A percentile compares a stretch with the other conserved stretches of the same genome.
phyloP scores from a whole-genome alignment of 2,329 filamentous ascomycete species.

The Plectosphaerella plurivora region DNA sequence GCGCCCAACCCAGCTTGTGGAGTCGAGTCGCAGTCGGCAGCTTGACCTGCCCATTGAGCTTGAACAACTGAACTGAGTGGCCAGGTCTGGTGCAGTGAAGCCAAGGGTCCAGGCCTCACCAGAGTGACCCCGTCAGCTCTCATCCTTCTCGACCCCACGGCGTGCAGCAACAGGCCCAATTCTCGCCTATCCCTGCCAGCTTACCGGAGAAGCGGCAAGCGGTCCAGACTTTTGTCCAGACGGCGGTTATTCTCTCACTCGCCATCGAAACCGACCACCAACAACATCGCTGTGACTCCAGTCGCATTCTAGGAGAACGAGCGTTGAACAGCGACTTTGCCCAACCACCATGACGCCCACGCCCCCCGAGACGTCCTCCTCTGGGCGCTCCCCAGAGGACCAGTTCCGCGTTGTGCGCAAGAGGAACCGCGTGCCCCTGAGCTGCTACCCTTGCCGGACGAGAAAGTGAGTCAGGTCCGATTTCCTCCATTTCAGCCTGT shows the following conservation, averaged over 20 bases:
- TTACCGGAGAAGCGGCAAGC: background rate
- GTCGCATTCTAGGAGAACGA: background rate
- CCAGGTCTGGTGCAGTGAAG: too few relatives aligned
- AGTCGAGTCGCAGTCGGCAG: too few relatives aligned
- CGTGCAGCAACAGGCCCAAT: background rate
- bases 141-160: too few relatives aligned
- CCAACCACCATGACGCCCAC: constrained; percentile 62
- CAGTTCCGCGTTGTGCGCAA: constrained; percentile 87
- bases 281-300: background rate
- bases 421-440: constrained; percentile 86
- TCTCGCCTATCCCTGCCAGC: background rate
- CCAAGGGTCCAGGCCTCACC: too few relatives aligned
- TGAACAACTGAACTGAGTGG: too few relatives aligned
- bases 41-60: too few relatives aligned
- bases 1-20: too few relatives aligned
- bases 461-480: constrained; percentile 64
- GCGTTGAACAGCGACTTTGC: background rate
- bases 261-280: too few relatives aligned
- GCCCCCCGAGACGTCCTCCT: constrained; percentile 72
- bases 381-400: constrained; percentile 76
- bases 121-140: too few relatives aligned
- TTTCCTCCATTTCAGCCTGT: constrained; percentile 8
- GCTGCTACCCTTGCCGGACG: constrained; percentile 85
- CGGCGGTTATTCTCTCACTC: too few relatives aligned
- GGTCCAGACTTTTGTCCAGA: too few relatives aligned